Conservation (phyloP, 371 early-diverging fungal species). For the Mortierella sp. region DNA sequence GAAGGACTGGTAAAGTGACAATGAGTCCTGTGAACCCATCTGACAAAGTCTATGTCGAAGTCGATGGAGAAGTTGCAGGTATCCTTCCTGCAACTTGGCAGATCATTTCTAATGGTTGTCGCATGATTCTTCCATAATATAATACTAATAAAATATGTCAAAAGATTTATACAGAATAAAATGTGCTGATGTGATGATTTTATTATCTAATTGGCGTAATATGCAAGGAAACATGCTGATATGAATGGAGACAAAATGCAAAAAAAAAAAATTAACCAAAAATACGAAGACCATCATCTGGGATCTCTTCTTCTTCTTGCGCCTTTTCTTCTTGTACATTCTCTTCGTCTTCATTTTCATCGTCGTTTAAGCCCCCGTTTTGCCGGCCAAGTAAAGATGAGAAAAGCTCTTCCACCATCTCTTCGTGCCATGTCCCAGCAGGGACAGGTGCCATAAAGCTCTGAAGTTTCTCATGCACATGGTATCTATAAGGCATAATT, state of each 20-base stretch:
- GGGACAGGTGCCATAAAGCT: constrained; percentile 97
- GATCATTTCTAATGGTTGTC: constrained; percentile 35
- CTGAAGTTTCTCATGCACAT: constrained; percentile 94
- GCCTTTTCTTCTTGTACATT: constrained; percentile 32
- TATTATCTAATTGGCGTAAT: background rate
- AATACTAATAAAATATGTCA: background rate
- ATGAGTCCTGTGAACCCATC: constrained; percentile 34
- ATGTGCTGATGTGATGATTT: background rate
- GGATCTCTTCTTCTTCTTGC: constrained; percentile 31
- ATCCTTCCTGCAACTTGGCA: constrained; percentile 50
- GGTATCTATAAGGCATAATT: constrained; percentile 66
- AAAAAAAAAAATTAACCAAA: constrained; percentile 50
- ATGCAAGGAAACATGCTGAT: background rate
- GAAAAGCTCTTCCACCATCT: constrained; percentile 91
- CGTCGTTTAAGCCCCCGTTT: constrained; percentile 43
- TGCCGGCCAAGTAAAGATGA: constrained; percentile 84
- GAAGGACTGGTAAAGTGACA: constrained; percentile 17
- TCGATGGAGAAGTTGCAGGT: constrained; percentile 51
- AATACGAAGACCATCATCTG: constrained; percentile 56
- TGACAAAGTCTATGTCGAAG: constrained; percentile 38
- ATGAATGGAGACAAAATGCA: constrained; percentile 1
- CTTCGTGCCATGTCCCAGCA: constrained; percentile 89
- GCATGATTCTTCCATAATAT: constrained; percentile 32
- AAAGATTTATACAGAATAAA: background rate
- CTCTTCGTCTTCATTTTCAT: constrained; percentile 48